A percentile compares a stretch with the other conserved stretches of the same genome.
Conservation (phyloP, 78 protist species). For the slime mould (Dictyostelium discoideum) region DNA sequence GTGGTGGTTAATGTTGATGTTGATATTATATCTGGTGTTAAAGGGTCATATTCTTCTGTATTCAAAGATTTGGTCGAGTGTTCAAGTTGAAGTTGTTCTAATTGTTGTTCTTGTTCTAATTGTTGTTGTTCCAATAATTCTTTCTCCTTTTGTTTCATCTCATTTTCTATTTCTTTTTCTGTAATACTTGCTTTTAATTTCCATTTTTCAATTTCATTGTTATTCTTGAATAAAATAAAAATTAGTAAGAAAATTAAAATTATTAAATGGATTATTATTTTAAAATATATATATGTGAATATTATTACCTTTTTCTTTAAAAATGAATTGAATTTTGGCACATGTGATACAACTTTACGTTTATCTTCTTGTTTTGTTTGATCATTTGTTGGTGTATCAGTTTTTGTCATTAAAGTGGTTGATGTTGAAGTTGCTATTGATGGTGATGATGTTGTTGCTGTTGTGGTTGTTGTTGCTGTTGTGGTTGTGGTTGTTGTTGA, state of each 20-base stretch:
- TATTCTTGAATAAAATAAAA: slow-evolving; percentile 14
- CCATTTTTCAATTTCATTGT: slow-evolving; percentile 66
- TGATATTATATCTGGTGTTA: neutral
- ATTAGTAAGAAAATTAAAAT: neutral
- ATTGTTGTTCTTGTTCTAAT: neutral
- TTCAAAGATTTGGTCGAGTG: neutral
- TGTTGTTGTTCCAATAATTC: neutral
- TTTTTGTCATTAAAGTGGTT: neutral
- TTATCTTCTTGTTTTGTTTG: neutral
- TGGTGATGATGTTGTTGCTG: neutral
- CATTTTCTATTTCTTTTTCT: neutral
- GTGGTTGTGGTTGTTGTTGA: neutral
- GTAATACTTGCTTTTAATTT: slow-evolving; percentile 50
- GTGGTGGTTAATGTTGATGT: neutral
- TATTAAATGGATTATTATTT: neutral
- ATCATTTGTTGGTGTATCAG: neutral
- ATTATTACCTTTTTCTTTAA: slow-evolving; percentile 4
- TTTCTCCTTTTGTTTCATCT: neutral
- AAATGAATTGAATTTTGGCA: neutral
- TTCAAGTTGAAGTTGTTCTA: neutral
- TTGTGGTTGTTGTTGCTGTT: neutral
- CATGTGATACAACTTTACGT: neutral
- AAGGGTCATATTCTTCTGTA: neutral
- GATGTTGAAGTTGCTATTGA: neutral
- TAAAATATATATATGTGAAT: neutral